Percentiles rank a stretch among this genome's conserved stretches.
Conservation (phyloP, 768 basidiomycete genomes). For the Crassisporium funariophilum region DNA sequence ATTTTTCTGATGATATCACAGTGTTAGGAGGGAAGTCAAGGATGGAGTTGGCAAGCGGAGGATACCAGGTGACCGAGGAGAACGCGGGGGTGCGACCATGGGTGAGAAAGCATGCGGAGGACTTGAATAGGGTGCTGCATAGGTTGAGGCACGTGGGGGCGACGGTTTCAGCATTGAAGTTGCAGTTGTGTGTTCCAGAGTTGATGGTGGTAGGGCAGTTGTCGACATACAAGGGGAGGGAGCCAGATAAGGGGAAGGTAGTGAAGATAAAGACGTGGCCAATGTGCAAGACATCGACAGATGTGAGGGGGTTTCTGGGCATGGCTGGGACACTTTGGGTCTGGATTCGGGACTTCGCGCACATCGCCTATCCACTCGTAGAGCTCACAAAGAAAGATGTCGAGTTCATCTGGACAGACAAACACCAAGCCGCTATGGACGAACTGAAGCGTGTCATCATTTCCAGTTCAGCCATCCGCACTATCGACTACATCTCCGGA, state of each 20-base stretch:
- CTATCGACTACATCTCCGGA: no score
- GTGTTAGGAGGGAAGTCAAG: conserved; percentile 20
- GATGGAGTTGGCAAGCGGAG: conserved; percentile 9
- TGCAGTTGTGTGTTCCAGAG: conserved; percentile 5
- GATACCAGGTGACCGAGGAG: not conserved
- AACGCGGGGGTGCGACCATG: not conserved
- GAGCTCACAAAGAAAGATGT: conserved; percentile 24
- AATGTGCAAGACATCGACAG: conserved; percentile 10
- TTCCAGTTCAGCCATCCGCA: no score
- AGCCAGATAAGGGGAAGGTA: conserved; percentile 21
- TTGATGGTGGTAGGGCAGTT: conserved; percentile 22
- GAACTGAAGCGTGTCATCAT: no score
- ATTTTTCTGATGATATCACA: conserved; percentile 25
- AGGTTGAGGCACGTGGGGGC: conserved; percentile 25
- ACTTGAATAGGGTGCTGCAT: conserved; percentile 17
- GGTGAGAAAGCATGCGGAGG: conserved; percentile 4
- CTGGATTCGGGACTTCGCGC: conserved; percentile 25
- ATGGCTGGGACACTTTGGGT: conserved; percentile 19
- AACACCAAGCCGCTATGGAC: no score
- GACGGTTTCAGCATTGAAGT: conserved; percentile 33
- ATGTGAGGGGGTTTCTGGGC: conserved; percentile 26
- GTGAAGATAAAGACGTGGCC: conserved; percentile 30
- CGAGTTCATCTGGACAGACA: conserved; percentile 23
- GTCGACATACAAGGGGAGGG: conserved; percentile 32
- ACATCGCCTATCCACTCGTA: conserved; percentile 15